These are phyloP conservation scores for Mimosa pudica DNA, from an alignment of 306 rosid species.

Conservation along the genomic window DNA sequence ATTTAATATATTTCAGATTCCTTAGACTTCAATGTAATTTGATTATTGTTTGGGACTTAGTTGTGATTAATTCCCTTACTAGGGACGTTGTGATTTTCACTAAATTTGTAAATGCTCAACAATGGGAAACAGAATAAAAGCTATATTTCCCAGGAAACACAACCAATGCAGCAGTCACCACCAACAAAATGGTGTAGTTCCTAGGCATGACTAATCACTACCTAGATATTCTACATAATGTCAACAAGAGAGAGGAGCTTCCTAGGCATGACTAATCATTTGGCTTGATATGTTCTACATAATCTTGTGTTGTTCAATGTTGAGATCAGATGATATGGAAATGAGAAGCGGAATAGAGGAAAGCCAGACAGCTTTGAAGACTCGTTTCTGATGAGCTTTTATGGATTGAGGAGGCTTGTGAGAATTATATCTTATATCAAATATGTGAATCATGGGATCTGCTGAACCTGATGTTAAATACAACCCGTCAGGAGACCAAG, in stretches of 20 bases:
- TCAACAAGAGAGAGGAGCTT: not conserved
- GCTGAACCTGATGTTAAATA: conserved; percentile 87
- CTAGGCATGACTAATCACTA: conserved; percentile 2
- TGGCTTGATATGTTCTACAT: conserved; percentile 31
- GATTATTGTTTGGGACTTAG: no score
- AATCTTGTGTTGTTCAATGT: conserved; percentile 81
- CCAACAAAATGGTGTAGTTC: conserved; percentile 3
- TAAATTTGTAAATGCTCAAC: not conserved
- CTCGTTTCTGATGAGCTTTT: conserved; percentile 90
- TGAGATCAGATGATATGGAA: conserved; percentile 93
- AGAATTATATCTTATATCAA: conserved; percentile 78
- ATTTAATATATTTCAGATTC: no score
- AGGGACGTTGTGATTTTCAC: no score
- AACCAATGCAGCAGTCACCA: not conserved
- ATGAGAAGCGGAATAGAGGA: conserved; percentile 78
- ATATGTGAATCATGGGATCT: conserved; percentile 93
- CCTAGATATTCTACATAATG: conserved; percentile 38
- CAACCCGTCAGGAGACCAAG: conserved; percentile 98
- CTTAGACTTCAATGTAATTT: no score
- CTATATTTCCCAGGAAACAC: not conserved
- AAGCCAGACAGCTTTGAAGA: conserved; percentile 92
- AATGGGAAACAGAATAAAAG: not conserved
- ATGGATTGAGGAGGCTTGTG: conserved; percentile 83
- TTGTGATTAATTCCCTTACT: no score
- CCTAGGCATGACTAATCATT: conserved; percentile 6